Evolutionary conservation across 2,329 filamentous ascomycete genomes (phyloP).

Genomic region (Fusarium metavorans): DNA sequence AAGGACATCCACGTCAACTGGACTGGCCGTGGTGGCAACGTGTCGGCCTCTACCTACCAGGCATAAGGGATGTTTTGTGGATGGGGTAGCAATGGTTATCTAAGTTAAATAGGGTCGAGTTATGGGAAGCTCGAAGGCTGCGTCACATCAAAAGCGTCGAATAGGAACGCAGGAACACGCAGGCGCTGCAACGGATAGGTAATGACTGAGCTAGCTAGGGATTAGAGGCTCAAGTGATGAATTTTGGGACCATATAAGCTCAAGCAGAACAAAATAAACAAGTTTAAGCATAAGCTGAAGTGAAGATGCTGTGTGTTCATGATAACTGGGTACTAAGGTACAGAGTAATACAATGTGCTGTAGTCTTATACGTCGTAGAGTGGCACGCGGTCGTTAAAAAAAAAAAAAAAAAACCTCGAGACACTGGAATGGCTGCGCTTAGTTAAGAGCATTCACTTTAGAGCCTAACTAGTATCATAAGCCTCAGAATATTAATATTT

Average conservation of each 20-base stretch:
- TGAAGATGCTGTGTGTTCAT: neutral
- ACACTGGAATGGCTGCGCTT: too few species aligned
- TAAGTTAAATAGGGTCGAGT: conserved; percentile 39
- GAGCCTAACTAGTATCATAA: too few species aligned
- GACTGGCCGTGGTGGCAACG: conserved; percentile 97
- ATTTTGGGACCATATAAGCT: conserved; percentile 28
- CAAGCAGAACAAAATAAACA: conserved; percentile 20
- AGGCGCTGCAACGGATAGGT: conserved; percentile 44
- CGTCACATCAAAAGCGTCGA: conserved; percentile 38
- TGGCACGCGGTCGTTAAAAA: neutral
- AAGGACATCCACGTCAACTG: conserved; percentile 99
- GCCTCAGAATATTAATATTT: too few species aligned
- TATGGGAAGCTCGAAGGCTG: conserved; percentile 34
- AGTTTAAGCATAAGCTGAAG: neutral
- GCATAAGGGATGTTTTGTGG: conserved; percentile 70
- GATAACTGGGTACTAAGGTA: neutral
- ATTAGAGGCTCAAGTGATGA: conserved; percentile 44
- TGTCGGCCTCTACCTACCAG: conserved; percentile 97
- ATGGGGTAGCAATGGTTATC: conserved; percentile 27
- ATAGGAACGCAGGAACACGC: conserved; percentile 38
- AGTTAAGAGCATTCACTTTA: too few species aligned
- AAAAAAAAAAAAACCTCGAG: too few species aligned
- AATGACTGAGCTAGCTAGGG: conserved; percentile 40
- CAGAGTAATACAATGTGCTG: neutral
- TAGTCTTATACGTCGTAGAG: neutral